These are phyloP conservation scores for Yamadazyma laniorum DNA, from an alignment of 805 yeast species.

Conservation along the genomic window DNA sequence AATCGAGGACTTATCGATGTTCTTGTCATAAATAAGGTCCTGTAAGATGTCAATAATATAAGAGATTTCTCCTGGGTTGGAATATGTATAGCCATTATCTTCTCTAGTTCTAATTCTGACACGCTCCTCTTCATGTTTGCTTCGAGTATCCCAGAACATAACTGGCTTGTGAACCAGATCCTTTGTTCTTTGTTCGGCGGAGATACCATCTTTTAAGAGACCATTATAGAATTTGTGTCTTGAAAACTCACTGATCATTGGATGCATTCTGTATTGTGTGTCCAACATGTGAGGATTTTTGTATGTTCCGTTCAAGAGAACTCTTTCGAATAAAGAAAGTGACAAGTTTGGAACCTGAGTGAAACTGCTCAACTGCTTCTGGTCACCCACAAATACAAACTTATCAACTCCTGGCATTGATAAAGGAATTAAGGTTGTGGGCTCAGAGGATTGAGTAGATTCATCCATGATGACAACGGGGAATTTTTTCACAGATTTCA, in stretches of 20 bases:
- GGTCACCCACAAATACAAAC: constrained; percentile 74
- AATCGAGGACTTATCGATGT: constrained; percentile 48
- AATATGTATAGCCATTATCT: constrained; percentile 57
- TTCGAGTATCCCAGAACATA: constrained; percentile 58
- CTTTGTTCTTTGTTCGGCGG: constrained; percentile 47
- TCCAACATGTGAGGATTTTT: constrained; percentile 64
- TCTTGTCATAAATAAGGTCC: constrained; percentile 52
- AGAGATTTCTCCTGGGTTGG: constrained; percentile 53
- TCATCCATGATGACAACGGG: constrained; percentile 80
- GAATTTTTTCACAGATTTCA: constrained; percentile 51
- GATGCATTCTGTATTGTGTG: constrained; percentile 70
- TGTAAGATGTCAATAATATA: constrained; percentile 48
- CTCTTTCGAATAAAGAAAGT: constrained; percentile 67
- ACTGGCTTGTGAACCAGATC: constrained; percentile 52
- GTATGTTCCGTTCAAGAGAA: constrained; percentile 59
- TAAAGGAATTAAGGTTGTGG: constrained; percentile 66
- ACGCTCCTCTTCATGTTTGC: constrained; percentile 45
- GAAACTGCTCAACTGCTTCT: constrained; percentile 70
- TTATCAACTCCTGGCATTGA: constrained; percentile 66
- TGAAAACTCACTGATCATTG: constrained; percentile 59
- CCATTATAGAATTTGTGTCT: constrained; percentile 50
- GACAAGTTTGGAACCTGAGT: constrained; percentile 66
- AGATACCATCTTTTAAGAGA: constrained; percentile 56
- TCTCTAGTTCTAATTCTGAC: constrained; percentile 48
- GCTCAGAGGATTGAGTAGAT: constrained; percentile 75